Evolutionary conservation across 2,329 filamentous ascomycete genomes (phyloP).

Genomic region (Clarireedia hainanense): DNA sequence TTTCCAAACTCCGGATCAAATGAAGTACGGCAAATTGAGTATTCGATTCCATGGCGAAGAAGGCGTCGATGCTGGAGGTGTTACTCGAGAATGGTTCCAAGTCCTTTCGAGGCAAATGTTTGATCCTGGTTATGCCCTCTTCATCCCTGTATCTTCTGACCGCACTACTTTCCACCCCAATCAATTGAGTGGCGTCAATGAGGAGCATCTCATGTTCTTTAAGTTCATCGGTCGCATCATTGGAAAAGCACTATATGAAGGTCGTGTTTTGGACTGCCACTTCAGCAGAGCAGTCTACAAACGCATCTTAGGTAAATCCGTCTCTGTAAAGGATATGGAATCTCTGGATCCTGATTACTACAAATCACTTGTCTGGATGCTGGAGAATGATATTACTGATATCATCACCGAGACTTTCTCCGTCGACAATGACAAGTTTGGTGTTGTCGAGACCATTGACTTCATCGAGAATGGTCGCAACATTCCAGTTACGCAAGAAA

Average conservation of each 20-base stretch:
- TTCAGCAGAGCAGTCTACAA: conserved; percentile 99
- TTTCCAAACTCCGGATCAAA: conserved; percentile 92
- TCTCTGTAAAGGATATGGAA: conserved; percentile 99
- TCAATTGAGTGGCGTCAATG: conserved; percentile 85
- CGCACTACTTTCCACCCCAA: conserved; percentile 98
- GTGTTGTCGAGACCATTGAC: conserved; percentile 79
- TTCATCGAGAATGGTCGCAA: conserved; percentile 82
- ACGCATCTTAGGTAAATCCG: conserved; percentile 86
- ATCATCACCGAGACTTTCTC: conserved; percentile 96
- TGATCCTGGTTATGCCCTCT: conserved; percentile 93
- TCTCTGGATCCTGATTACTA: conserved; percentile 98
- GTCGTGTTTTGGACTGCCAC: conserved; percentile 92
- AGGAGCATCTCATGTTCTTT: conserved; percentile 95
- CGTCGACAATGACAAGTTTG: conserved; percentile 88
- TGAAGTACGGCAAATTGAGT: conserved; percentile 98
- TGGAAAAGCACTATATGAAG: conserved; percentile 95
- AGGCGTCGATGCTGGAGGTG: conserved; percentile 93
- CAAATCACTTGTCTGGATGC: conserved; percentile 97
- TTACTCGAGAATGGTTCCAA: conserved; percentile 98
- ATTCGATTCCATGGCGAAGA: conserved; percentile 97
- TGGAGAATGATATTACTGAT: conserved; percentile 92
- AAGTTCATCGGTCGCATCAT: conserved; percentile 99
- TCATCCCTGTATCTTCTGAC: conserved; percentile 93
- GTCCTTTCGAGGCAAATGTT: conserved; percentile 98
- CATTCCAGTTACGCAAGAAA: conserved; percentile 90